phyloP scores from a whole-genome alignment of 1,284 basidiomycete genomes.

The Rhodotorula mucilaginosa region DNA sequence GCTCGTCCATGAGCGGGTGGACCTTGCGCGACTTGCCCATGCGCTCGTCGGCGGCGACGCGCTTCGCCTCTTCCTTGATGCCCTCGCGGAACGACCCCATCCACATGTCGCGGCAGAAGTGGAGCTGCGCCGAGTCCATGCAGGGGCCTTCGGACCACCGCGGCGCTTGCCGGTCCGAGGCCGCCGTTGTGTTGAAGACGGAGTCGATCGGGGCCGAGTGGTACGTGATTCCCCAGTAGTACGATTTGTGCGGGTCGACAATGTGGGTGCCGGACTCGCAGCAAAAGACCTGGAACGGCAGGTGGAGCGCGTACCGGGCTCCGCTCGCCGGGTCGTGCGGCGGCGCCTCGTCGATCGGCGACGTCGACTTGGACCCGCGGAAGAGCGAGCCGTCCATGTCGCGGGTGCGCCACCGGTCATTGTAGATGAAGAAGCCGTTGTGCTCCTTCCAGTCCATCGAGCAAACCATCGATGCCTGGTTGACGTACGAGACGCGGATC shows the following conservation, averaged over 20 bases:
- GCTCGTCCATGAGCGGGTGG: constrained; percentile 48
- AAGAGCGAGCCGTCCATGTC: constrained; percentile 95
- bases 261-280: constrained; percentile 94
- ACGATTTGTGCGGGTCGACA: constrained; percentile 86
- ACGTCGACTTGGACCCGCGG: constrained; percentile 86
- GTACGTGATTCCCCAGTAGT: constrained; percentile 81
- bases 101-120: constrained; percentile 95
- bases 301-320: constrained; percentile 77
- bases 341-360: constrained; percentile 82
- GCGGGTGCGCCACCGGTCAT: constrained; percentile 90
- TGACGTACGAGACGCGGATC: constrained; percentile 78
- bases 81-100: constrained; percentile 72
- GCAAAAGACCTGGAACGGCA: constrained; percentile 95
- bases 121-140: constrained; percentile 88
- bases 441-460: constrained; percentile 99
- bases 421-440: constrained; percentile 93
- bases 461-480: constrained; percentile 92
- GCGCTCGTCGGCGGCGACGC: constrained; percentile 28
- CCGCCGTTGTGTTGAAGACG: constrained; percentile 62
- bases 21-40: constrained; percentile 36
- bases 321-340: constrained; percentile 78
- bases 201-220: constrained; percentile 60
- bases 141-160: constrained; percentile 70
- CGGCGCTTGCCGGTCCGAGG: constrained; percentile 55
- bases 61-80: constrained; percentile 51